Percentiles rank a stretch among this genome's conserved stretches.
These are phyloP conservation scores for Delitschia confertaspora DNA, from an alignment of 495 filamentous ascomycete species.

Conservation along the genomic window DNA sequence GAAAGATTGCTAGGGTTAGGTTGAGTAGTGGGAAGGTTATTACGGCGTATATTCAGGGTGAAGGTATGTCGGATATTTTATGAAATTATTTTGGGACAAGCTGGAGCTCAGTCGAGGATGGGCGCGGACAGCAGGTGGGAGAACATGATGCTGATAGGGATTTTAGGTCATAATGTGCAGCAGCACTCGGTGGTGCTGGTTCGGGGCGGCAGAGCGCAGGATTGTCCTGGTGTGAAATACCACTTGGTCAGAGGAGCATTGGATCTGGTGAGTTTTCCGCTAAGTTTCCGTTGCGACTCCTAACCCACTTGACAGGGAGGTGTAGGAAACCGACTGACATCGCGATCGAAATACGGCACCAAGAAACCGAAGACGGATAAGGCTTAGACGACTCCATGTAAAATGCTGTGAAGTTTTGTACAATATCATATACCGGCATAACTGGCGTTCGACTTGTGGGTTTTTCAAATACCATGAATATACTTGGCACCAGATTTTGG, in stretches of 20 bases:
- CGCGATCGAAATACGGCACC: conserved; percentile 92
- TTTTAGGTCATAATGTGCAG: conserved; percentile 87
- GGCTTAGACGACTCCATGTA: conserved; percentile 28
- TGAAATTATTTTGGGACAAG: not conserved
- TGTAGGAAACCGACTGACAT: conserved; percentile 71
- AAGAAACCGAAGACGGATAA: conserved; percentile 89
- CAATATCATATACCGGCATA: conserved; percentile 10
- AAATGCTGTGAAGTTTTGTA: conserved; percentile 11
- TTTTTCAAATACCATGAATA: too few species aligned
- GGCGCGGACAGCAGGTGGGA: not conserved
- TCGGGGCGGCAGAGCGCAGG: conserved; percentile 80
- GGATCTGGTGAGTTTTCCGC: conserved; percentile 68
- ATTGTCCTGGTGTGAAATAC: conserved; percentile 98
- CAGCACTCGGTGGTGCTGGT: conserved; percentile 97
- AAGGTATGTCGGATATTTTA: conserved; percentile 46
- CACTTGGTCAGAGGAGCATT: conserved; percentile 82
- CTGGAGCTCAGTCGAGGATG: not conserved
- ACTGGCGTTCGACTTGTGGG: too few species aligned
- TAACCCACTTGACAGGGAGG: conserved; percentile 57
- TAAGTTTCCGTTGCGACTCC: conserved; percentile 1
- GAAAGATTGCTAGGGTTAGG: conserved; percentile 82
- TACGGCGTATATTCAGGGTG: conserved; percentile 87
- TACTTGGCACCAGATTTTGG: too few species aligned
- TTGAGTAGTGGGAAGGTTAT: conserved; percentile 80
- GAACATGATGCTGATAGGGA: not conserved